These are phyloP conservation scores for Toxoplasma gondii DNA, from an alignment of 169 alveolate species.

Conservation along the genomic window DNA sequence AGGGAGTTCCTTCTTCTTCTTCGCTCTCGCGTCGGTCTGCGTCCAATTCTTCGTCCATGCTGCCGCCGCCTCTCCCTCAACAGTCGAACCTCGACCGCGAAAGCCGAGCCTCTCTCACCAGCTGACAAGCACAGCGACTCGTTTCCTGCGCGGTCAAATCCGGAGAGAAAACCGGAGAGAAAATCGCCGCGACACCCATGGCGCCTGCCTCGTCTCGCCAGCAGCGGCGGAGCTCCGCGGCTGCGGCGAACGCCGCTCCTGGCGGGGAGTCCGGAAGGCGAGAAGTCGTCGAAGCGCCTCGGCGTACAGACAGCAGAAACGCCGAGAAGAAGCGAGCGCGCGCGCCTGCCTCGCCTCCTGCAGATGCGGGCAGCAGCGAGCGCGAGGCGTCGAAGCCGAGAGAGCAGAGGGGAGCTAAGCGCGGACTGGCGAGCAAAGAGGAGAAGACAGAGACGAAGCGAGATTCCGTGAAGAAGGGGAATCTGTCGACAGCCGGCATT, in stretches of 20 bases:
- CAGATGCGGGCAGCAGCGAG: neutral
- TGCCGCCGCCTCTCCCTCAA: too few relatives aligned
- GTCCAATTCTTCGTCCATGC: too few relatives aligned
- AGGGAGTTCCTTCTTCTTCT: too few relatives aligned
- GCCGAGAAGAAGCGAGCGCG: neutral
- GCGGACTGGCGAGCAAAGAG: neutral
- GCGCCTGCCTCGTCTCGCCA: too few relatives aligned
- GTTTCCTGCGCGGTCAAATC: too few relatives aligned
- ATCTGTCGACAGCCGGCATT: conserved; percentile 14
- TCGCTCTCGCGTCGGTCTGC: too few relatives aligned
- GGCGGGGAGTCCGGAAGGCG: neutral
- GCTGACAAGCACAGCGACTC: too few relatives aligned
- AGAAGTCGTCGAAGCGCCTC: neutral
- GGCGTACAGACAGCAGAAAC: neutral
- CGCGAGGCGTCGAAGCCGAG: neutral
- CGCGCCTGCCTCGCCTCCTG: neutral
- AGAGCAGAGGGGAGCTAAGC: neutral
- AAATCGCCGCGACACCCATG: too few relatives aligned
- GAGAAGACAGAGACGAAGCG: neutral
- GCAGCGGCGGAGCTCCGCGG: too few relatives aligned
- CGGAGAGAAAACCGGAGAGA: too few relatives aligned
- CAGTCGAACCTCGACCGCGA: too few relatives aligned
- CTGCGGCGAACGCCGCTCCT: neutral
- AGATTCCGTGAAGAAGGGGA: neutral
- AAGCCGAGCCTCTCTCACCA: too few relatives aligned